phyloP scores from a whole-genome alignment of 140 eudicot genomes.

The Stevia rebaudiana region DNA sequence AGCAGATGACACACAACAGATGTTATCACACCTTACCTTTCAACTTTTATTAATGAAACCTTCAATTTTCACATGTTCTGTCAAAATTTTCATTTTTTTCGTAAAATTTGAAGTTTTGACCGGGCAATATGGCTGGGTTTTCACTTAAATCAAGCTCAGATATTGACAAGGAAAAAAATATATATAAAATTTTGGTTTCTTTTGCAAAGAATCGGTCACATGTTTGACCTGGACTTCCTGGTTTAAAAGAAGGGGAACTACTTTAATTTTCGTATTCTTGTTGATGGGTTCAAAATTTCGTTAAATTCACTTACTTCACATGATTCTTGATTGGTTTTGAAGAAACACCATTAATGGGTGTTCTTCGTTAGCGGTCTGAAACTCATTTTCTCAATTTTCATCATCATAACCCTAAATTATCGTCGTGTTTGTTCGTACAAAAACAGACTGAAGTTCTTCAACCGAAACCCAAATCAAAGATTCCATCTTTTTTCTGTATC shows the following conservation, averaged over 20 bases:
- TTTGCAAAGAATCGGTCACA: conserved; percentile 37
- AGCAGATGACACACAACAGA: conserved; percentile 5
- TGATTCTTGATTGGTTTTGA: conserved; percentile 41
- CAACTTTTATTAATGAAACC: conserved; percentile 13
- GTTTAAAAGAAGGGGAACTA: conserved; percentile 26
- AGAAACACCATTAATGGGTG: conserved; percentile 35
- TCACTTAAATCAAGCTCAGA: conserved; percentile 13
- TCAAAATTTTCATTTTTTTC: not conserved
- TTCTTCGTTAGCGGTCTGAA: conserved; percentile 34
- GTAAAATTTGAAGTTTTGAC: conserved; percentile 30
- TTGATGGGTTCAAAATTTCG: conserved; percentile 17
- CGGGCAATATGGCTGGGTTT: conserved; percentile 29
- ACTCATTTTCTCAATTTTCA: conserved; percentile 15
- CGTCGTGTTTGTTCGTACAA: conserved; percentile 15
- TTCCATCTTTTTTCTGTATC: conserved; percentile 14
- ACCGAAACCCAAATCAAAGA: conserved; percentile 9
- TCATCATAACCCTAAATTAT: not conserved
- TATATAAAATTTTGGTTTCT: conserved; percentile 4
- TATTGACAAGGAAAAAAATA: conserved; percentile 18
- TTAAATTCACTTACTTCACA: conserved; percentile 37
- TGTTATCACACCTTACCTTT: conserved; percentile 9
- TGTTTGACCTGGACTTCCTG: conserved; percentile 46
- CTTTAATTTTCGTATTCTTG: conserved; percentile 26
- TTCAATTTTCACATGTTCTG: not conserved
- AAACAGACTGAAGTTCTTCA: conserved; percentile 17